phyloP scores from a whole-genome alignment of 192 early-diverging fungal genomes.

The Geranomyces michiganensis region DNA sequence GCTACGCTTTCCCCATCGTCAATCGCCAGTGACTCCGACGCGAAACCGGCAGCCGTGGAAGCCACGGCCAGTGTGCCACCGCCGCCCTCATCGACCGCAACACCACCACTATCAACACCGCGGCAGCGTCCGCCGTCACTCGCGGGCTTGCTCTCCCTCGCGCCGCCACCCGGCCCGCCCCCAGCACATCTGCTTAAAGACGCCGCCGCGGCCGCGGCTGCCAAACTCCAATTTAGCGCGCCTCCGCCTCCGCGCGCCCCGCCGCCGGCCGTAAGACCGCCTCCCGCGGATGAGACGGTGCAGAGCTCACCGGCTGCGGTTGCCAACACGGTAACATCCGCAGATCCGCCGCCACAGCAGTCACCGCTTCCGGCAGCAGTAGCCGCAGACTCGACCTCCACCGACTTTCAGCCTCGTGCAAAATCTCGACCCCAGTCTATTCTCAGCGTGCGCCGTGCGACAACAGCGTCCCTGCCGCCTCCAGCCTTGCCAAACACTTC shows the following conservation, averaged over 20 bases:
- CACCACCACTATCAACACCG: too few relatives aligned
- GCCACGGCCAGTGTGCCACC: too few relatives aligned
- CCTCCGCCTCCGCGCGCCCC: conserved; percentile 3
- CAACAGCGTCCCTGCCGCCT: neutral
- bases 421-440: neutral
- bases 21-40: too few relatives aligned
- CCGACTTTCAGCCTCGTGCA: neutral
- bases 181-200: conserved; percentile 5
- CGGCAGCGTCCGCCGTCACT: too few relatives aligned
- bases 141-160: neutral
- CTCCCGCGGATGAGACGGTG: neutral
- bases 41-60: too few relatives aligned
- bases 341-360: neutral
- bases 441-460: neutral
- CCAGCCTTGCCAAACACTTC: neutral
- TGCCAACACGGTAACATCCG: neutral
- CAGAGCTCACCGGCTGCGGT: too few relatives aligned
- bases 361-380: neutral
- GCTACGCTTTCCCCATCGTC: too few relatives aligned
- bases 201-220: neutral
- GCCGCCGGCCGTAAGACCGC: neutral
- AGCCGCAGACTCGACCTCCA: neutral
- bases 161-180: neutral
- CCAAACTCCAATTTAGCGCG: conserved; percentile 10
- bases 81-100: too few relatives aligned